These are phyloP conservation scores for Asparagopsis taxiformis DNA, from an alignment of 31 red algal species.

Conservation along the genomic window DNA sequence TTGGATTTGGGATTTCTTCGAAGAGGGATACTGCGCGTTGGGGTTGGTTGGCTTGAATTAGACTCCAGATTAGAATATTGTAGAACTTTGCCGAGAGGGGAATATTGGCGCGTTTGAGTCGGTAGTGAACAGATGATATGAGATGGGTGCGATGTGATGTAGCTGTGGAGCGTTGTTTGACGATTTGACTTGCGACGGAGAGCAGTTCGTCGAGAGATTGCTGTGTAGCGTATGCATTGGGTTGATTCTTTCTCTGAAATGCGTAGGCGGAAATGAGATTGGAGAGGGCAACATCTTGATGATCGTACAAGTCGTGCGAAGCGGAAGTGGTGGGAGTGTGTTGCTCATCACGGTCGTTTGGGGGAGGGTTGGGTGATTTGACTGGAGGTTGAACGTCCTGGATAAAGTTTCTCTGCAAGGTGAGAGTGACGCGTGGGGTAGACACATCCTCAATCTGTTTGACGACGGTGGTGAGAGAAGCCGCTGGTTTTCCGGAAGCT, in stretches of 20 bases:
- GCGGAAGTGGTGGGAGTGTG: not conserved
- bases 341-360: not conserved
- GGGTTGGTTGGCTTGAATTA: not conserved
- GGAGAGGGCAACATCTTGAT: not conserved
- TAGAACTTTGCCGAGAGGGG: constrained; percentile 8
- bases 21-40: constrained; percentile 8
- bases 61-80: constrained; percentile 2
- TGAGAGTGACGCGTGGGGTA: not conserved
- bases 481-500: not conserved
- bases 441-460: not conserved
- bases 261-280: not conserved
- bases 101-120: too few relatives aligned
- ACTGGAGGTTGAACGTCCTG: not conserved
- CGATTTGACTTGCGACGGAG: too few relatives aligned
- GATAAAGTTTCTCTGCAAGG: not conserved
- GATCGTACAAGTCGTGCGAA: not conserved
- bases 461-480: not conserved
- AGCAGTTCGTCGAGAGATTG: too few relatives aligned
- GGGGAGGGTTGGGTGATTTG: too few relatives aligned
- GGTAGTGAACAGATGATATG: too few relatives aligned
- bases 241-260: not conserved
- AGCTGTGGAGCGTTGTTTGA: too few relatives aligned
- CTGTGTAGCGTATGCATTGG: not conserved
- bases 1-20: constrained; percentile 10
- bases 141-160: too few relatives aligned